Evolutionary conservation across 1,284 basidiomycete genomes (phyloP).

Genomic region (Volvariella volvacea): DNA sequence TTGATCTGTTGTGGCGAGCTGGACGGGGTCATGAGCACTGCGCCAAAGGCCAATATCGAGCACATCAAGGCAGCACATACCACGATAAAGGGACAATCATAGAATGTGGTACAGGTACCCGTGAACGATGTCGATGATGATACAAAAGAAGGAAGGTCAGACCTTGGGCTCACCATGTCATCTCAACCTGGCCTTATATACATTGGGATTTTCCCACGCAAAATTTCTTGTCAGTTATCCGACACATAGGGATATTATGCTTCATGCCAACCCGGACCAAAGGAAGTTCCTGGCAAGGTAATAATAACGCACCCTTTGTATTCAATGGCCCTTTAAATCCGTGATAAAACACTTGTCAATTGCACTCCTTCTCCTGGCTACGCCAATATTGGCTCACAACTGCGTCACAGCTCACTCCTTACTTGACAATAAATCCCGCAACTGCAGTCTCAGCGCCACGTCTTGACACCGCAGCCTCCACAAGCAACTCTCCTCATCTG

Average conservation of each 20-base stretch:
- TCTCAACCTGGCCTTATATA: slow-evolving; percentile 2
- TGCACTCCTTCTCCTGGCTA: too few relatives aligned
- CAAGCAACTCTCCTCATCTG: slow-evolving; percentile 64
- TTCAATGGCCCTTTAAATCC: too few relatives aligned
- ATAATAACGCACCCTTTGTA: not conserved
- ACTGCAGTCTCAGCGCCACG: slow-evolving; percentile 24
- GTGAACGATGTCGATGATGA: slow-evolving; percentile 12
- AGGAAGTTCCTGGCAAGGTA: not conserved
- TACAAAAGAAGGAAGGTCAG: slow-evolving; percentile 18
- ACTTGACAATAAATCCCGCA: slow-evolving; percentile 12
- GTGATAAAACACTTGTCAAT: too few relatives aligned
- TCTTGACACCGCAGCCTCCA: slow-evolving; percentile 63
- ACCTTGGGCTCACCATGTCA: slow-evolving; percentile 2
- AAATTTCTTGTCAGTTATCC: not conserved
- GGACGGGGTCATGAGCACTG: slow-evolving; percentile 8
- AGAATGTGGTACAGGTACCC: slow-evolving; percentile 28
- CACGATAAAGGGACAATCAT: slow-evolving; percentile 40
- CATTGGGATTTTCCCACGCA: slow-evolving; percentile 3
- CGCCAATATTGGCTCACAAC: too few relatives aligned
- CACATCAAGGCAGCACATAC: slow-evolving; percentile 17
- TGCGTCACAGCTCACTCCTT: too few relatives aligned
- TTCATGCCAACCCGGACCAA: not conserved
- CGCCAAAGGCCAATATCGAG: not conserved
- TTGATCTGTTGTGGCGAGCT: slow-evolving; percentile 44
- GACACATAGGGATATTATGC: not conserved